A percentile compares a stretch with the other conserved stretches of the same genome.
These are phyloP conservation scores for Suhomyces sp. DNA, from an alignment of 805 yeast species.

Conservation along the genomic window DNA sequence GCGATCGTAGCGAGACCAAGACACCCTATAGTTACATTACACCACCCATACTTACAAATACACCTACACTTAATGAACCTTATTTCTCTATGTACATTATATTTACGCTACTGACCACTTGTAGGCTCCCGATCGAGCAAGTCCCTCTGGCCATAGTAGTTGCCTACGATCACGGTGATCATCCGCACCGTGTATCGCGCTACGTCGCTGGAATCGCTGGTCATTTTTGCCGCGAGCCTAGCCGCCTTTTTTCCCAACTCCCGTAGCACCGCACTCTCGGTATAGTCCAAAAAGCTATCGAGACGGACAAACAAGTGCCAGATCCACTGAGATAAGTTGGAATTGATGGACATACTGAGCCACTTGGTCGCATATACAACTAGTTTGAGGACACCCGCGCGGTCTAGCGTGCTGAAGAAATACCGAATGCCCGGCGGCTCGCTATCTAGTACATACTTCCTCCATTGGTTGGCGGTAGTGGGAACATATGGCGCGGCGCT, in stretches of 20 bases:
- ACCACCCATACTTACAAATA: not conserved
- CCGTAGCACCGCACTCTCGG: constrained; percentile 33
- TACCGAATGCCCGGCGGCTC: constrained; percentile 27
- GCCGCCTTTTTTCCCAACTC: constrained; percentile 39
- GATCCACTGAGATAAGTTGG: constrained; percentile 34
- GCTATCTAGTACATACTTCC: constrained; percentile 24
- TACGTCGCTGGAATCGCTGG: constrained; percentile 7
- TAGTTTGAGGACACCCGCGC: constrained; percentile 32
- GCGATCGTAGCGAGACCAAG: not conserved
- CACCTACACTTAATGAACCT: not conserved
- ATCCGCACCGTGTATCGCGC: constrained; percentile 27
- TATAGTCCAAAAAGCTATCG: constrained; percentile 33
- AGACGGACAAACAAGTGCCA: constrained; percentile 32
- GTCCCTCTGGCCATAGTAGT: constrained; percentile 37
- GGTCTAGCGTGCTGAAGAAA: constrained; percentile 23
- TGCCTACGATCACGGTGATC: constrained; percentile 30
- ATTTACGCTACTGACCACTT: not conserved
- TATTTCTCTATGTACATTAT: too few species aligned
- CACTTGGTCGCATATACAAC: constrained; percentile 35
- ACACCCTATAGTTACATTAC: not conserved
- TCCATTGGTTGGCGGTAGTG: constrained; percentile 29
- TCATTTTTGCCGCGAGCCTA: constrained; percentile 18
- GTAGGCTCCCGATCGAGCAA: not conserved
- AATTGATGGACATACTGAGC: constrained; percentile 31
- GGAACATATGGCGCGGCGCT: constrained; percentile 15